Base-by-base conservation (phyloP, 306 rosid genomes). In the Quercus berberidifolia region DNA sequence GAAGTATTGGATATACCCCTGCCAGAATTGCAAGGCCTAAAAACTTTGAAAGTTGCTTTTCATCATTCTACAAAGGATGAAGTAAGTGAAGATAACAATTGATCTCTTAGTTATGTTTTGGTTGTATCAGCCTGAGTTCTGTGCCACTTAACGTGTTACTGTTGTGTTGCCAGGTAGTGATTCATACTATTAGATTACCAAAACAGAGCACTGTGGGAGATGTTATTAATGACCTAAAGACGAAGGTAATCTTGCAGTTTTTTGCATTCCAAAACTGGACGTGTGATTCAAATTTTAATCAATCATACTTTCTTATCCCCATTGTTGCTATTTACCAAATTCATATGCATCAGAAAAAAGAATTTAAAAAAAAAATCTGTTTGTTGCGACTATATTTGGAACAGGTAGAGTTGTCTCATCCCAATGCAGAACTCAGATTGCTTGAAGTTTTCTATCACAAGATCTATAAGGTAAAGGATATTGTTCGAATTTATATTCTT, bases 401-500 rank as follows among this genome's bases (percentile, higher is more conserved):
- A 73, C 86, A 93, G 98, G 97, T 91, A 74, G 93, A 93, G 82
- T 79, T 93, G 82, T 93, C 98, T 78, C 89, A 85, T 74, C 89
- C 92, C 8, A 83, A 89, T 79, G 95, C 95, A 31, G 97, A 93
- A 82, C 93, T 93, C 65, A 87, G 98, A 87, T 76, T 93, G 97
- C 95, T 93, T 69, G 97, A 93, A 89, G 95, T 93, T 75, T 93
- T 91, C 87, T 91, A 91, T 88, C 97, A 93, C 85, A 93, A 90
- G 89, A 93, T 93, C 80, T 93, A 91, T 86, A 91, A 93, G 98
- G 98, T 93, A 67, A 19, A 62, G 84, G 79, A 13, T 19, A 8
- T 67, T 33, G 7, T 30, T 67, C 9, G 5, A 4, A 21, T 26
- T 59, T 10, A 49, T 49, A 12, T 49, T 49, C 54, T 38, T 64